Evolutionary conservation across 805 yeast genomes (phyloP).

Genomic region (Phaffomyces opuntiae): DNA sequence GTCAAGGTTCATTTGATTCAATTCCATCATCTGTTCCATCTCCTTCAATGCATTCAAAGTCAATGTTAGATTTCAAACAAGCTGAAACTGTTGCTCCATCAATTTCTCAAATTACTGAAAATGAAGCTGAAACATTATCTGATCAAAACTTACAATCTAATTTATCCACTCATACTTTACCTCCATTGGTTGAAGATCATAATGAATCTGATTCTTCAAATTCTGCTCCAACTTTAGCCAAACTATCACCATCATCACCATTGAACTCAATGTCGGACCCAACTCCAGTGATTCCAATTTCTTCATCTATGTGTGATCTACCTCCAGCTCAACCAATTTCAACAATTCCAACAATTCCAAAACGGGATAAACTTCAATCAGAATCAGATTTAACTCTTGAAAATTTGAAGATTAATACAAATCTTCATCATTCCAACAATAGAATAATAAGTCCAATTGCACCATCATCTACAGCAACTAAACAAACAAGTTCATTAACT

Average conservation of each 20-base stretch:
- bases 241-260: no score
- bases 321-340: neutral
- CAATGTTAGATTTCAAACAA: slow-evolving; percentile 20
- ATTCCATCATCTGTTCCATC: neutral
- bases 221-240: neutral
- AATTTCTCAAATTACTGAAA: neutral
- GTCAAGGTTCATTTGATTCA: slow-evolving; percentile 7
- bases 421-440: neutral
- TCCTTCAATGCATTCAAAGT: slow-evolving; percentile 9
- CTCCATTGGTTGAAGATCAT: slow-evolving; percentile 13
- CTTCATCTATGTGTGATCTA: neutral
- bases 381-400: neutral
- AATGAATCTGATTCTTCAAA: slow-evolving; percentile 7
- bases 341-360: no score
- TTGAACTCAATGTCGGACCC: neutral
- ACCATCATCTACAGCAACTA: neutral
- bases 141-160: slow-evolving; percentile 2
- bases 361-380: no score
- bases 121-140: neutral
- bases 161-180: slow-evolving; percentile 2
- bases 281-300: neutral
- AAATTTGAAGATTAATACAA: neutral
- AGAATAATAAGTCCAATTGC: neutral
- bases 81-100: neutral
- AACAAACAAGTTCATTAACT: neutral